Base-by-base conservation (phyloP, 1,284 basidiomycete species). In the Ceratobasidium theobromae region DNA sequence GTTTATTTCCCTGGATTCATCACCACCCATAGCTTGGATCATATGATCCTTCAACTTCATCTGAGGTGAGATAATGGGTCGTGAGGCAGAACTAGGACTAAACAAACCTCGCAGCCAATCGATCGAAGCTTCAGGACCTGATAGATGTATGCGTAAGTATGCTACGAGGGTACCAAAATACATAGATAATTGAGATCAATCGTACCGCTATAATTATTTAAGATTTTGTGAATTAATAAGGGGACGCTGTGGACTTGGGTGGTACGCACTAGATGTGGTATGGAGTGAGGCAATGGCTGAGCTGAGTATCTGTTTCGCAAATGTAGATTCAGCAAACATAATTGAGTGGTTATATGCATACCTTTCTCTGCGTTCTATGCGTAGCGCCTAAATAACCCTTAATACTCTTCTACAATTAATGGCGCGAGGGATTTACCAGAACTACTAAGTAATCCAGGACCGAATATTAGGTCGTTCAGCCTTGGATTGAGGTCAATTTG, bases 331-430 rank as follows among this genome's bases (percentile, higher is more conserved):
- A 38, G 41, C 25, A 2, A 58, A 32, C 9, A 4, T 6, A 28
- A 41, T 5, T 48, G 4, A 48, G 12, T 12, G 46, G 43, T 5
- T 18, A 23, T 46, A 23, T 46, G 6, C 43, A 9, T 12, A 46
- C 55, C 57, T 51, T 62, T 62, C 57, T n/a, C 21, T 62, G 57
- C n/a, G 12, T 21, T 28, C 40, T 62, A n/a, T 62, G 57, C 16
- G 4, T 14, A 28, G 21, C 9, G 8, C 57, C 57, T 62, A 40
- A n/a, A n/a, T n/a, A n/a, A n/a, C n/a, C n/a, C n/a, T n/a, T n/a
- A n/a, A n/a, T n/a, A n/a, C n/a, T n/a, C n/a, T n/a, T 8, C 35
- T 8, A 38, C 35, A 38, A 38, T 8, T 16, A 38, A 38, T 38
- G 9, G 35, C 35, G 8, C 8, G 16, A 38, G 8, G 8, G 35